Base-by-base conservation (phyloP, 164 flowering plant species). In the Chimonanthus praecox region DNA sequence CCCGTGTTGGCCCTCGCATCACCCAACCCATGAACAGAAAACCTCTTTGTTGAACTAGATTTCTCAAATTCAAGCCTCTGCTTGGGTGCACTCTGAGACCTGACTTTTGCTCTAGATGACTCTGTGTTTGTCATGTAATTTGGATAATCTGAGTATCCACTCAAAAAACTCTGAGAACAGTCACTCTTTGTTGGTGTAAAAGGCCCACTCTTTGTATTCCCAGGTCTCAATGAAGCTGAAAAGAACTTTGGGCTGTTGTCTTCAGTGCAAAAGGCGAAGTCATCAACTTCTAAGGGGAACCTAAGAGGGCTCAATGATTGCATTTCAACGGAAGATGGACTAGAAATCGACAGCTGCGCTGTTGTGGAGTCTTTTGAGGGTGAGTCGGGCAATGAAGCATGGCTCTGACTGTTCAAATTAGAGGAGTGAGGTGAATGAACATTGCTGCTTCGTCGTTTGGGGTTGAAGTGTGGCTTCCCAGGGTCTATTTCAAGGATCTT, bases 41-140 rank as follows among this genome's bases (percentile, higher is more conserved):
- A 70, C 82, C 84, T 81, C 78, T 69, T 83, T 11, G 44, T 69
- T 1, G 85, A 81, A 74, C 83, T 75, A 61, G 71, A 74, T 54
- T 80, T 86, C 72, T 88, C 91, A 8, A 83, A 77, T 69, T 85
- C 87, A 1, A 21, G 81, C 74, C 98, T 84, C 79, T 88, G 96
- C 76, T 87, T 89, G 4, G 98, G 97, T 2, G 96, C 94, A 67
- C 97, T 94, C 47, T 86, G 93, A 15, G 97, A 92, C 77, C 98
- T 79, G 6, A 84, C 86, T 76, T 88, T 94, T 4, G 97, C 96
- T 54, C 83, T 80, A 1, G 85, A 90, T 6, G 98, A 94, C 76
- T 90, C 88, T 0, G 98, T 92, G 82, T 92, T 85, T 0, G 92
- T 77, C 98, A 94, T 94, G 85, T 89, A 94, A 75, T 78, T 92